Base-by-base conservation (phyloP, 768 basidiomycete genomes). In the Cantharellus cinnabarinus region DNA sequence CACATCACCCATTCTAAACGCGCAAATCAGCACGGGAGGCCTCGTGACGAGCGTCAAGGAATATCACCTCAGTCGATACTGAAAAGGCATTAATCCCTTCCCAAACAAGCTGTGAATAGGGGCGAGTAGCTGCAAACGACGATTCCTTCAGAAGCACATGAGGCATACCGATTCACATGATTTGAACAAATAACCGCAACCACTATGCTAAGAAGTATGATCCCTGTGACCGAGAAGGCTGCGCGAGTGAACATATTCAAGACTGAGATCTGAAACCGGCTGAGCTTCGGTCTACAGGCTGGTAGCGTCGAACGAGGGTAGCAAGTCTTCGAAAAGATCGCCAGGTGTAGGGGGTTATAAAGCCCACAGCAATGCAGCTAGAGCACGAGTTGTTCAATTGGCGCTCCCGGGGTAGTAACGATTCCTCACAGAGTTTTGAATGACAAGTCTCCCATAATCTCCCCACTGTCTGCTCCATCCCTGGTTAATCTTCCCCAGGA, bases 391-490 rank as follows among this genome's bases (percentile, higher is more conserved):
- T 59, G 10, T 38, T 57, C 34, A 54, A 81, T 70, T 7, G 4
- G 15, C 35, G 34, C 39, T 34, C n/a, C 4, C 5, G 38, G 10
- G 53, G 14, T 57, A 14, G 15, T 7, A 14, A 57, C 14, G 10
- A 52, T 5, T 40, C 41, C 58, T 58, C 40, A 69, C 60, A 1
- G 78, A 70, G 63, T 82, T 76, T 63, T 86, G 84, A 41, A 88
- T 71, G 52, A 77, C 63, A 5, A 76, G 70, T 7, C 80, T 74
- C 14, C 76, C 80, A 2, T 70, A 63, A 29, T 76, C 72, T 15
- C 77, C 77, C 65, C 80, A 80, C 65, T 76, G 77, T 59, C 77
- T 73, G 62, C 77, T 80, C 84, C 84, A 86, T 7, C 79, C 74
- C 60, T 79, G 71, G 65, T 81, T 79, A 50, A 84, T 72, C 68